Evolutionary conservation across 768 basidiomycete species (phyloP).

Genomic region (Lactifluus echinatus): DNA sequence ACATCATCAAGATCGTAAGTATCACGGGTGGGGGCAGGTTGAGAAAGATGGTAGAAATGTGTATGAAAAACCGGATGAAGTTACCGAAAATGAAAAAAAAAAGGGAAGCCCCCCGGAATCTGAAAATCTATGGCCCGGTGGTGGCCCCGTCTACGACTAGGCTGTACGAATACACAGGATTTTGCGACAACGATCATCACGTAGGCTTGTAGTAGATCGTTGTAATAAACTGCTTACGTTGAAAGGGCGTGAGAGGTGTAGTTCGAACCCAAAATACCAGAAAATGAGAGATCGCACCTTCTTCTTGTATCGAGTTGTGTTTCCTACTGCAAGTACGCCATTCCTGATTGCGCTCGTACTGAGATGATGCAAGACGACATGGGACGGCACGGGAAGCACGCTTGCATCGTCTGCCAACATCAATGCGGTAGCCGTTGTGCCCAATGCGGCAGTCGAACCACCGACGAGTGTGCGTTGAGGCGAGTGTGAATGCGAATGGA

Average conservation of each 20-base stretch:
- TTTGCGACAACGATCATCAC: conserved; percentile 21
- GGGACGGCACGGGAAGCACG: conserved; percentile 86
- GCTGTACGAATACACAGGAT: conserved; percentile 7
- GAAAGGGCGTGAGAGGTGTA: neutral
- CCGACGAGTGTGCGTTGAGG: conserved; percentile 21
- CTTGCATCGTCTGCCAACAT: conserved; percentile 78
- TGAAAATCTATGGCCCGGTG: conserved; percentile 9
- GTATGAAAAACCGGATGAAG: neutral
- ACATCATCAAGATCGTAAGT: conserved; percentile 18
- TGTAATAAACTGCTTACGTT: conserved; percentile 57
- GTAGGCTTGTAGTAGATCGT: conserved; percentile 78
- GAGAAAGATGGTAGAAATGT: neutral
- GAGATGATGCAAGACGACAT: conserved; percentile 90
- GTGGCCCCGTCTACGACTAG: conserved; percentile 13
- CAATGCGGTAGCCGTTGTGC: conserved; percentile 19
- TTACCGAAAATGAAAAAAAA: neutral
- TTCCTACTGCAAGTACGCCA: conserved; percentile 87
- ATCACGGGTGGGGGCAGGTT: neutral
- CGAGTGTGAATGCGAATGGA: conserved; percentile 11
- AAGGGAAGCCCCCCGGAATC: conserved; percentile 5
- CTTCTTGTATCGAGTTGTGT: conserved; percentile 83
- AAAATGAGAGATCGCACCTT: conserved; percentile 52
- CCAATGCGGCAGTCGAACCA: neutral
- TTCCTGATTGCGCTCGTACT: conserved; percentile 93
- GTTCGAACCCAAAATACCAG: neutral